Evolutionary conservation across 345 rosid genomes (phyloP).

Genomic region (Physaria fendleri): DNA sequence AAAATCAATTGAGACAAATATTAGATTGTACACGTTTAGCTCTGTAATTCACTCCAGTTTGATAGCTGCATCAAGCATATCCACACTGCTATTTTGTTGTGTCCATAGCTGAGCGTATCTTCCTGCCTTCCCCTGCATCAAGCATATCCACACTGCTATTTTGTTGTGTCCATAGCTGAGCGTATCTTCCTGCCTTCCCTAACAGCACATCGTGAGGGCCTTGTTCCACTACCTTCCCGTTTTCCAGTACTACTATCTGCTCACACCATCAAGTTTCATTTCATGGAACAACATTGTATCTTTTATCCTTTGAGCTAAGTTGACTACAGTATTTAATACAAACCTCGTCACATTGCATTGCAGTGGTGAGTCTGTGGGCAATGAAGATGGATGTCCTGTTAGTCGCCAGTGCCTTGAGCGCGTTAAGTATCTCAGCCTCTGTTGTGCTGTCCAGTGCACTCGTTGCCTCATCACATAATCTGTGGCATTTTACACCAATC

Average conservation of each 20-base stretch:
- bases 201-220: slow-evolving; percentile 84
- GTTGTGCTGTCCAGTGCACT: slow-evolving; percentile 99
- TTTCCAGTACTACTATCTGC: slow-evolving; percentile 92
- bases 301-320: neutral
- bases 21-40: slow-evolving; percentile 3
- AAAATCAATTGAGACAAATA: slow-evolving; percentile 4
- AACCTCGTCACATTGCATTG: slow-evolving; percentile 99
- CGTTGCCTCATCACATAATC: slow-evolving; percentile 98
- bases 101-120: slow-evolving; percentile 96
- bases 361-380: slow-evolving; percentile 98
- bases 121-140: slow-evolving; percentile 61
- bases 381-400: slow-evolving; percentile 87
- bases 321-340: neutral
- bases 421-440: slow-evolving; percentile 87
- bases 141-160: slow-evolving; percentile 55
- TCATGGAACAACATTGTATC: neutral
- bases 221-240: slow-evolving; percentile 88
- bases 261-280: slow-evolving; percentile 7
- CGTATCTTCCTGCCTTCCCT: slow-evolving; percentile 80
- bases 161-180: slow-evolving; percentile 94
- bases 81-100: slow-evolving; percentile 71
- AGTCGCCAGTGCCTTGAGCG: slow-evolving; percentile 74
- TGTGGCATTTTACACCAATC: slow-evolving; percentile 25
- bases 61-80: slow-evolving; percentile 50
- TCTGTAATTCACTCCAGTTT: slow-evolving; percentile 32